Percentiles rank a stretch among this genome's conserved stretches.
Evolutionary conservation across 805 yeast genomes (phyloP).

Genomic region (Pichia kluyveri): DNA sequence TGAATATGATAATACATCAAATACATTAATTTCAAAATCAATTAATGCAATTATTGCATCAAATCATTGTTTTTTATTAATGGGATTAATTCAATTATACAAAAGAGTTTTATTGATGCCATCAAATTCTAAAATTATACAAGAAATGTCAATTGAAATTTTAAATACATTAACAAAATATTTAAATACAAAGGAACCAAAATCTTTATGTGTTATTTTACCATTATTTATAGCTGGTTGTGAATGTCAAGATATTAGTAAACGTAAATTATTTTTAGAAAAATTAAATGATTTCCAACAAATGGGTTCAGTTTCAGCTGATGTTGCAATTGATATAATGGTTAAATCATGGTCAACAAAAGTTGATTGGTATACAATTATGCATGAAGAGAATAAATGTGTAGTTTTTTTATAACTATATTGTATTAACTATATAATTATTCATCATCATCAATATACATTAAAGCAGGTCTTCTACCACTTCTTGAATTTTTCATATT

Average conservation of each 20-base stretch:
- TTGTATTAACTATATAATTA: neutral
- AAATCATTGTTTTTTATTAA: constrained; percentile 42
- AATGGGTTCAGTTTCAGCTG: constrained; percentile 32
- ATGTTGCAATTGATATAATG: constrained; percentile 31
- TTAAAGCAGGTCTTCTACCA: constrained; percentile 10
- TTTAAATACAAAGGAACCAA: constrained; percentile 38
- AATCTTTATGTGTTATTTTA: constrained; percentile 47
- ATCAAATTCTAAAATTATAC: constrained; percentile 36
- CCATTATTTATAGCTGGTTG: constrained; percentile 52
- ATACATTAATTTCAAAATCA: constrained; percentile 4
- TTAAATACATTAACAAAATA: constrained; percentile 28
- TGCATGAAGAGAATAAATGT: constrained; percentile 33
- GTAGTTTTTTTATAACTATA: constrained; percentile 33
- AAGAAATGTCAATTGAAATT: constrained; percentile 35
- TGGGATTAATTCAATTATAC: constrained; percentile 48
- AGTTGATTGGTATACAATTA: constrained; percentile 42
- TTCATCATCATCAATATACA: constrained; percentile 19
- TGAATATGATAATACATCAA: constrained; percentile 3
- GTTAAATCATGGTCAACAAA: constrained; percentile 44
- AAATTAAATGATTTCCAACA: constrained; percentile 33
- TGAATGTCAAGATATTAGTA: constrained; percentile 34
- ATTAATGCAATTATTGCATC: constrained; percentile 32
- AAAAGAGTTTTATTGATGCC: constrained; percentile 46
- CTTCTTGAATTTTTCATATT: constrained; percentile 9
- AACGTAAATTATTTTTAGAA: constrained; percentile 28